phyloP scores from a whole-genome alignment of 176 grass and related monocot species.

The Ampelocalamus luodianensis region DNA sequence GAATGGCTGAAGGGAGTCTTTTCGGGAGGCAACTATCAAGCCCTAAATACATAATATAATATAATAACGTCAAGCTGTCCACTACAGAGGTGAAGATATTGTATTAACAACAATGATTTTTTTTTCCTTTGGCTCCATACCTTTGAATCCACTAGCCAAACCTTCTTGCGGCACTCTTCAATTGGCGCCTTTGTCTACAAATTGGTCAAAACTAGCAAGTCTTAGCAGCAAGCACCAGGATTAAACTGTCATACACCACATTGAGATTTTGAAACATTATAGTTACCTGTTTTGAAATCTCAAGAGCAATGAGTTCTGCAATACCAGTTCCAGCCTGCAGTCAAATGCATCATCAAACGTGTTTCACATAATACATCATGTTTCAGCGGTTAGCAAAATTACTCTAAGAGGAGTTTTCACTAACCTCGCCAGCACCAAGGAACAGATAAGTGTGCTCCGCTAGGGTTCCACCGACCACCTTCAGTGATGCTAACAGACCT shows the following conservation, averaged over 20 bases:
- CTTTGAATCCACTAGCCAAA: constrained; percentile 97
- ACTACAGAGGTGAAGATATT: constrained; percentile 42
- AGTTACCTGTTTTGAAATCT: constrained; percentile 95
- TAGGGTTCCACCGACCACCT: constrained; percentile 84
- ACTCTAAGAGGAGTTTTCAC: constrained; percentile 9
- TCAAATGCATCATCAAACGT: constrained; percentile 37
- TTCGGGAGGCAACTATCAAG: constrained; percentile 81
- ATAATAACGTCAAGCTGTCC: constrained; percentile 35
- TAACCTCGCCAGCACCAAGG: constrained; percentile 99
- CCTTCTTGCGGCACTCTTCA: constrained; percentile 89
- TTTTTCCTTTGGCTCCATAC: constrained; percentile 45
- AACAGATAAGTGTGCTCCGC: constrained; percentile 96
- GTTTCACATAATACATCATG: constrained; percentile 29
- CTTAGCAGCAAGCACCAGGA: constrained; percentile 14
- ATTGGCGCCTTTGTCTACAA: constrained; percentile 82
- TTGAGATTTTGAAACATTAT: constrained; percentile 13
- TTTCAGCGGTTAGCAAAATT: background rate
- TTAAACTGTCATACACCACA: constrained; percentile 1
- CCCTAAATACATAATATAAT: constrained; percentile 69
- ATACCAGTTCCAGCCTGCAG: constrained; percentile 98
- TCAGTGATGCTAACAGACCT: constrained; percentile 79
- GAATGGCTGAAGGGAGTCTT: constrained; percentile 79
- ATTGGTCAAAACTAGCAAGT: constrained; percentile 37
- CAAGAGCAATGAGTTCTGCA: constrained; percentile 95
- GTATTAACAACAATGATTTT: constrained; percentile 4